Evolutionary conservation across 371 early-diverging fungal genomes (phyloP), one percentile per base, ranked within the genome.

Genomic region (Batrachochytrium dendrobatidis): DNA sequence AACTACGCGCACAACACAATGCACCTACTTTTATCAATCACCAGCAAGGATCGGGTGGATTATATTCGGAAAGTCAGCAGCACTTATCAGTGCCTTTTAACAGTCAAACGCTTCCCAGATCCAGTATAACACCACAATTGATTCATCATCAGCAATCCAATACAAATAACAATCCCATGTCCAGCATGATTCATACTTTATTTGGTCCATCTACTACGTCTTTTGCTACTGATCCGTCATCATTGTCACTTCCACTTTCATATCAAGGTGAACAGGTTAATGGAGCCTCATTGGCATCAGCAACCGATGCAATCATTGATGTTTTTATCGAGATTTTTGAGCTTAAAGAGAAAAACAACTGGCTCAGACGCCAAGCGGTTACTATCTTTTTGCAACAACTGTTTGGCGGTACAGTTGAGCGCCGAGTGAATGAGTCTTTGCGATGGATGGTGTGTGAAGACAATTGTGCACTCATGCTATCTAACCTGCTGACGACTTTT

Each of bases 281-380:
- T n/a, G n/a, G n/a, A n/a, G n/a, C n/a, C n/a, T n/a, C n/a, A n/a
- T n/a, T n/a, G 46, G 12, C 46, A 24, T 18, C 53, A 20, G 55
- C 31, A 3, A 31, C 87, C 0, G 89, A 86, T 54, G 83, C 87
- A 7, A 60, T 93, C 5, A 80, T 86, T 61, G 91, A 90, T 58
- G 68, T 92, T 39, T 84, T 94, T 60, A 81, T 89, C 53, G 92
- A 92, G 68, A 68, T 89, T 55, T 94, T 94, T 74, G 93, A 91
- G 32, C 72, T 94, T 28, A 85, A 85, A 65, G 87, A 83, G 55
- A 84, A 84, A 60, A 87, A 86, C 65, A 93, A 90, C 61, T 93
- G 90, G 90, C 70, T 92, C 33, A 75, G 92, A 28, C 79, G 89
- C 50, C 88, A 90, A 58, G 92, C 94, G 0, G 80, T 94, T 12